A percentile compares a stretch with the other conserved stretches of the same genome.
phyloP scores from a whole-genome alignment of 116 monocot species.

The Dioscorea cayenensis region DNA sequence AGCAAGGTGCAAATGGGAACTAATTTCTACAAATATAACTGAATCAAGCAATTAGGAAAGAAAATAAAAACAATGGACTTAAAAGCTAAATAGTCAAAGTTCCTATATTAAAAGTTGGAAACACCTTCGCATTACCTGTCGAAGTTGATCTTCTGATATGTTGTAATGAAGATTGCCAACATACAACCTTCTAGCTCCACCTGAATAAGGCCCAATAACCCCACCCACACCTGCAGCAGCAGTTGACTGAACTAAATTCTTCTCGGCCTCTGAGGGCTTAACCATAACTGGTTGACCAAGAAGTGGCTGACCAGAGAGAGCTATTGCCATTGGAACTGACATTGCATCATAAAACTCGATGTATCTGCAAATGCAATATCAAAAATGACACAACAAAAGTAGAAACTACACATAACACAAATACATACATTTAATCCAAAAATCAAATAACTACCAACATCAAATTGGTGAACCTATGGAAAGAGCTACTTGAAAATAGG shows the following conservation, averaged over 20 bases:
- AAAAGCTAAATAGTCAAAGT: not conserved
- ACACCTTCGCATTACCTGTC: slow-evolving; percentile 42
- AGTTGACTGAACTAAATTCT: slow-evolving; percentile 88
- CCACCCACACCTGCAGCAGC: slow-evolving; percentile 37
- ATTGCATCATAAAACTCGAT: slow-evolving; percentile 96
- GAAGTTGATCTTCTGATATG: slow-evolving; percentile 85
- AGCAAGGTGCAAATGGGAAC: too few relatives aligned
- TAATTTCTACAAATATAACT: too few relatives aligned
- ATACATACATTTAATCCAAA: too few relatives aligned
- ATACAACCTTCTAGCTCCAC: slow-evolving; percentile 78
- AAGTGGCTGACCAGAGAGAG: slow-evolving; percentile 84
- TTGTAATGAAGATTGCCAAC: slow-evolving; percentile 91
- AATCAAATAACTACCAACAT: too few relatives aligned
- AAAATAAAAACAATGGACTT: not conserved
- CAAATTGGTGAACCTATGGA: too few relatives aligned
- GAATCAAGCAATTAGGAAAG: too few relatives aligned
- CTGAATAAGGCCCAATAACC: slow-evolving; percentile 44
- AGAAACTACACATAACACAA: not conserved
- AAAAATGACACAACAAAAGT: not conserved
- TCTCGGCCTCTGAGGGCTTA: slow-evolving; percentile 95
- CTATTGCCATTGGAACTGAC: slow-evolving; percentile 99
- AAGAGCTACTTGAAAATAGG: too few relatives aligned
- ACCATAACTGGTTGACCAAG: slow-evolving; percentile 91
- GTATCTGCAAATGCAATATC: slow-evolving; percentile 48
- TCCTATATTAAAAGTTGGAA: not conserved